Evolutionary conservation across 495 filamentous ascomycete genomes (phyloP).

Genomic region (Schizothecium vesticola): DNA sequence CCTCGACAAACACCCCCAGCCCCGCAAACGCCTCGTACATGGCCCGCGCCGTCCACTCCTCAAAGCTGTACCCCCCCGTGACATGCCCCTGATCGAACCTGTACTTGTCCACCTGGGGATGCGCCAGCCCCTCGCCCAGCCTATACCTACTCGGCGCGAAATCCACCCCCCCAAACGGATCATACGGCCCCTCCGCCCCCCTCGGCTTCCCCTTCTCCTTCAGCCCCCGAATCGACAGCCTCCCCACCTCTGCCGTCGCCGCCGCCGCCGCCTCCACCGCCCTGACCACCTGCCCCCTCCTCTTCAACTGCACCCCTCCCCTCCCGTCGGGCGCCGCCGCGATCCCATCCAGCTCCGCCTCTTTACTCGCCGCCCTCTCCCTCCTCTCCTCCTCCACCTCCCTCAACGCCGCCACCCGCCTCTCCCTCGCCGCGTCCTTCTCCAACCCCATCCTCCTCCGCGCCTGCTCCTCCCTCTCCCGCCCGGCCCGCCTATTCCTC

Average conservation of each 20-base stretch:
- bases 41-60: constrained; percentile 72
- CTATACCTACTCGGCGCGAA: constrained; percentile 64
- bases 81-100: constrained; percentile 34
- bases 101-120: constrained; percentile 49
- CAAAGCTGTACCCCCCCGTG: constrained; percentile 79
- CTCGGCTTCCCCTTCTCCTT: constrained; percentile 50
- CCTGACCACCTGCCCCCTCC: constrained; percentile 41
- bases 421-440: constrained; percentile 51
- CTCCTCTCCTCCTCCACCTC: constrained; percentile 52
- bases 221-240: constrained; percentile 67
- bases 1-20: constrained; percentile 71
- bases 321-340: constrained; percentile 25
- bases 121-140: constrained; percentile 55
- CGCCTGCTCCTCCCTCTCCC: constrained; percentile 49
- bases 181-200: constrained; percentile 59
- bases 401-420: constrained; percentile 54
- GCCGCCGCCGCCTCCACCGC: constrained; percentile 10
- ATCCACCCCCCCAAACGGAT: constrained; percentile 76
- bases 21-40: constrained; percentile 88
- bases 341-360: constrained; percentile 48
- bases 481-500: constrained; percentile 59
- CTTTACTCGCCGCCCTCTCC: constrained; percentile 42
- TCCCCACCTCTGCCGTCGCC: constrained; percentile 26
- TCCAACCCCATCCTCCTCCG: constrained; percentile 35
- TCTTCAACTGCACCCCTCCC: constrained; percentile 60